phyloP scores from a whole-genome alignment of 129 eudicot species.

The Artemisia argyi region DNA sequence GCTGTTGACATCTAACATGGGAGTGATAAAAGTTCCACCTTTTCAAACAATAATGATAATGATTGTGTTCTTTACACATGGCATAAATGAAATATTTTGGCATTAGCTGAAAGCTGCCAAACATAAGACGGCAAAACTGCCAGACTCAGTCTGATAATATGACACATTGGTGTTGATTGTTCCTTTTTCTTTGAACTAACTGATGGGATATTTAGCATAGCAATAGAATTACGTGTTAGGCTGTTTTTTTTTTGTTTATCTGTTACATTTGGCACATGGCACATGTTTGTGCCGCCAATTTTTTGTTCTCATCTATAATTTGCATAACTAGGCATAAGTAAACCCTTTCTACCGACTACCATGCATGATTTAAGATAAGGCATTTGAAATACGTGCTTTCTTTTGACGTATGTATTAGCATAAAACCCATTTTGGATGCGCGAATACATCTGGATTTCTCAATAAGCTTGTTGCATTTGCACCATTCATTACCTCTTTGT shows the following conservation, averaged over 20 bases:
- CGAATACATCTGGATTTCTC: slow-evolving; percentile 9
- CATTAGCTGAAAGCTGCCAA: slow-evolving; percentile 9
- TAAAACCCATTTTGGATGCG: slow-evolving; percentile 9
- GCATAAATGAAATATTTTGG: slow-evolving; percentile 14
- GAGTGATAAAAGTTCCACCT: not conserved
- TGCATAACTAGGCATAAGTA: slow-evolving; percentile 1
- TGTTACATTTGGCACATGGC: slow-evolving; percentile 27
- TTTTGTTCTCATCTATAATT: slow-evolving; percentile 8
- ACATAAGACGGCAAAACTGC: slow-evolving; percentile 22
- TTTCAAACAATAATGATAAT: slow-evolving; percentile 1
- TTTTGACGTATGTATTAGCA: not conserved
- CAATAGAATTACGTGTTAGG: slow-evolving; percentile 32
- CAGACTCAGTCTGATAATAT: slow-evolving; percentile 19
- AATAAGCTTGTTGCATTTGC: slow-evolving; percentile 14
- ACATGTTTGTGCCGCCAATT: slow-evolving; percentile 16
- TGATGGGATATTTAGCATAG: slow-evolving; percentile 24
- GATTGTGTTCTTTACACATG: slow-evolving; percentile 10
- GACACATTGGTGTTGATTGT: slow-evolving; percentile 8
- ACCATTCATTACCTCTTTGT: not conserved
- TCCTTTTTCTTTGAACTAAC: slow-evolving; percentile 12
- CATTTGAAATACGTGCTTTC: slow-evolving; percentile 11
- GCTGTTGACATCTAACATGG: not conserved
- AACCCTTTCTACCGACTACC: not conserved
- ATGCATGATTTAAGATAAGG: slow-evolving; percentile 11
- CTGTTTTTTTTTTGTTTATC: slow-evolving; percentile 21